Evolutionary conservation across 2,329 filamentous ascomycete genomes (phyloP), one percentile per base, ranked within the genome.

Genomic region (Xylaria sp.): DNA sequence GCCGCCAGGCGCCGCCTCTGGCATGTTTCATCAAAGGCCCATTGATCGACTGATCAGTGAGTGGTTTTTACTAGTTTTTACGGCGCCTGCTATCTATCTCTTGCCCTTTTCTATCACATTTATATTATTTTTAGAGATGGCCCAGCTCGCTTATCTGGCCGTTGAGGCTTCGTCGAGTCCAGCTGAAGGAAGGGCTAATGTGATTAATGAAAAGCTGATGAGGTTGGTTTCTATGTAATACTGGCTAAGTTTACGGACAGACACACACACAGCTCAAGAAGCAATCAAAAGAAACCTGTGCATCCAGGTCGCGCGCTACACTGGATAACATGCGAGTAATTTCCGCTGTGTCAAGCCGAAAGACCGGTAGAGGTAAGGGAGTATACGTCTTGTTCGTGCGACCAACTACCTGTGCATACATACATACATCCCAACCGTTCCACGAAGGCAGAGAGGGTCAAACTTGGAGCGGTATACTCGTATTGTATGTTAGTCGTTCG

Each of bases 261-360:
- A n/a, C n/a, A n/a, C n/a, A n/a, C n/a, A 21, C 48, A 25, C 23
- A 21, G 29, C n/a, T 65, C 32, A 21, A 53, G 40, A 65, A 54
- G 55, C 63, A 65, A 65, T 60, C 57, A 65, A 60, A 60, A 65
- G 55, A 60, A 65, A 65, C 23, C 47, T 37, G 63, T 21, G 37
- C 35, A 48, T 5, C 58, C 47, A 48, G 23, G 51, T 54, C 16
- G 18, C 27, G 35, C 27, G 32, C 27, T 27, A 44, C 37, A 5
- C 37, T 29, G 16, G 37, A 16, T 29, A 44, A 32, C 55, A 58
- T 58, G 55, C 21, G 55, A 44, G 55, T 29, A 58, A 58, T 51
- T 63, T 65, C 35, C 58, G 62, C 62, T 25, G 54, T 64, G 48
- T 59, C 35, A 64, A 32, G 16, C 44, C 54, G 23, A 23, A 42